Percentiles rank a stretch among this genome's conserved stretches.
Conservation (phyloP, 306 rosid genomes). For the Carpinus viminea region DNA sequence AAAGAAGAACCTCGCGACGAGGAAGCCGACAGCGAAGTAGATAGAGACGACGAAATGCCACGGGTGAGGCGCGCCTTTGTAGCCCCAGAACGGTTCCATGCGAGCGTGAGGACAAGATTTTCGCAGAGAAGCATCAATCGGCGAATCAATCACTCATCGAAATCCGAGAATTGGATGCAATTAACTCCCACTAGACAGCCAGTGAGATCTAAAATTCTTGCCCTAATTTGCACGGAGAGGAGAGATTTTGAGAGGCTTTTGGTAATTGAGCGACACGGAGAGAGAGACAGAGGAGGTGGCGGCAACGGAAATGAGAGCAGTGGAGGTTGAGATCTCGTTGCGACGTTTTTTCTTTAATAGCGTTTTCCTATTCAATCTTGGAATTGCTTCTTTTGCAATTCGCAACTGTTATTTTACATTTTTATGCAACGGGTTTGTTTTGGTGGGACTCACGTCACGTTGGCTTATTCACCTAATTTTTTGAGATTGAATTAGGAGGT, state of each 20-base stretch:
- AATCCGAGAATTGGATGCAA: conserved; percentile 1
- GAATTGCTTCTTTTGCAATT: too few species aligned
- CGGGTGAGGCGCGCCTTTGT: conserved; percentile 37
- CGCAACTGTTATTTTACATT: too few species aligned
- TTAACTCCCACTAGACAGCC: not conserved
- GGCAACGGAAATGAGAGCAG: not conserved
- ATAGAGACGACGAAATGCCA: conserved; percentile 62
- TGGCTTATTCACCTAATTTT: too few species aligned
- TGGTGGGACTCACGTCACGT: too few species aligned
- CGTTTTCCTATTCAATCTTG: too few species aligned
- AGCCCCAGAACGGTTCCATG: conserved; percentile 64
- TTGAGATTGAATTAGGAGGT: too few species aligned
- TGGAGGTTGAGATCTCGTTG: conserved; percentile 26
- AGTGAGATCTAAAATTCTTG: conserved; percentile 23
- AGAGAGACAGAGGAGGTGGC: not conserved
- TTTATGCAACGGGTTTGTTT: too few species aligned
- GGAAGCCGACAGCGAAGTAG: conserved; percentile 58
- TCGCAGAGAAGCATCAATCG: conserved; percentile 35
- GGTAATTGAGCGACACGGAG: conserved; percentile 5
- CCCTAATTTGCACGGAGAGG: conserved; percentile 23
- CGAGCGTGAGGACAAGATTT: conserved; percentile 21
- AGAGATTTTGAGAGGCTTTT: not conserved
- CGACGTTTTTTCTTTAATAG: too few species aligned
- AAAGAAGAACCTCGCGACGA: conserved; percentile 55
- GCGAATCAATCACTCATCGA: conserved; percentile 2